Conservation (phyloP, 495 filamentous ascomycete genomes). For the Lineolata rhizophorae region DNA sequence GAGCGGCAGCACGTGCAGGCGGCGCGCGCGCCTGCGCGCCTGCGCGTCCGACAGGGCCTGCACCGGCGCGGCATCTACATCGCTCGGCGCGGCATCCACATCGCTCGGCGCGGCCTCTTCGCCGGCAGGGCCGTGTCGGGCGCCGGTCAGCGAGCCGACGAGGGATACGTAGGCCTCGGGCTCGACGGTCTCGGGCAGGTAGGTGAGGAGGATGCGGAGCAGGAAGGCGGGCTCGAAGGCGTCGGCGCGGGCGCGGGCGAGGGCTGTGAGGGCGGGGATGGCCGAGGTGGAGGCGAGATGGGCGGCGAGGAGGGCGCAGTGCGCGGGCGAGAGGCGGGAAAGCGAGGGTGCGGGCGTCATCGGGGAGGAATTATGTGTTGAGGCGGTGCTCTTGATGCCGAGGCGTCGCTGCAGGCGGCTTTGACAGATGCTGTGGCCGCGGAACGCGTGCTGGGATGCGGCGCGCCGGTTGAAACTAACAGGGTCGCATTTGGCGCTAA, state of each 20-base stretch:
- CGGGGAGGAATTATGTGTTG: no score
- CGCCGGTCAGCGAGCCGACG: conserved; percentile 21
- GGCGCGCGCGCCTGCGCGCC: conserved; percentile 46
- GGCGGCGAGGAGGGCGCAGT: conserved; percentile 39
- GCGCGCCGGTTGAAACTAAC: no score
- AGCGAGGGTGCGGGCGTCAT: no score
- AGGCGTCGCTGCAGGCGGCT: no score
- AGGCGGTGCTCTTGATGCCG: no score
- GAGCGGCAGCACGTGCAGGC: conserved; percentile 45
- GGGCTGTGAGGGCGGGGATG: conserved; percentile 34
- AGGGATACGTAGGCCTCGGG: conserved; percentile 36
- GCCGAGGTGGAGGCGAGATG: conserved; percentile 35
- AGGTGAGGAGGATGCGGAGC: conserved; percentile 65
- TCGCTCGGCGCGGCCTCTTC: conserved; percentile 8
- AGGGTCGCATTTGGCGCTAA: no score
- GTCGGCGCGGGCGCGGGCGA: conserved; percentile 35
- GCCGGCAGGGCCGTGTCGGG: conserved; percentile 15
- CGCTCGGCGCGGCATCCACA: not conserved
- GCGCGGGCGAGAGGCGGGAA: conserved; percentile 35
- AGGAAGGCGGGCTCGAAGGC: conserved; percentile 43
- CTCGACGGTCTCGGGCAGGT: conserved; percentile 53
- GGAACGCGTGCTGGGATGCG: no score
- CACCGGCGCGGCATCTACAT: conserved; percentile 38
- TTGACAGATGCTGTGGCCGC: no score
- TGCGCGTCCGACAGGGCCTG: conserved; percentile 37